A percentile compares a stretch with the other conserved stretches of the same genome.
These are phyloP conservation scores for Schwanniomyces polymorphus DNA, from an alignment of 805 yeast genomes.

Conservation along the genomic window DNA sequence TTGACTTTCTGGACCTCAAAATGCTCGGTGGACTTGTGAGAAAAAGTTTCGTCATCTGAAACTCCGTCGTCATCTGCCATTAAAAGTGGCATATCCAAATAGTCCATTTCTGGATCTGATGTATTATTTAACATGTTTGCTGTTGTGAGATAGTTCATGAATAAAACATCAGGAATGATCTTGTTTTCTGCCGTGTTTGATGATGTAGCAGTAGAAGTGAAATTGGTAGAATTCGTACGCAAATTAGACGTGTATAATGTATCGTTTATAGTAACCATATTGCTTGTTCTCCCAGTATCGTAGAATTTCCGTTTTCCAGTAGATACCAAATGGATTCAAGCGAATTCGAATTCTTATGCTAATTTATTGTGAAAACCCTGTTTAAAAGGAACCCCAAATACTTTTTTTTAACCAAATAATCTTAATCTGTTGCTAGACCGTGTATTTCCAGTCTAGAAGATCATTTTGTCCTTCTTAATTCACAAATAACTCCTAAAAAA, in stretches of 20 bases:
- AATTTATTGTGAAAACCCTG: neutral
- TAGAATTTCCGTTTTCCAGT: constrained; percentile 9
- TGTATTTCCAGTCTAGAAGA: neutral
- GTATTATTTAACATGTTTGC: constrained; percentile 1
- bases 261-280: constrained; percentile 14
- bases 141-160: neutral
- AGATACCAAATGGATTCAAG: neutral
- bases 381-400: neutral
- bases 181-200: neutral
- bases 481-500: constrained; percentile 1
- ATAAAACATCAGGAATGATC: neutral
- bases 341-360: neutral
- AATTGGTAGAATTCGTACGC: neutral
- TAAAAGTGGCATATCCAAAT: constrained; percentile 28
- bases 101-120: neutral
- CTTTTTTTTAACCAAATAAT: neutral
- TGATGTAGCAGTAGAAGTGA: constrained; percentile 1
- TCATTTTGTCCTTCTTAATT: constrained; percentile 1
- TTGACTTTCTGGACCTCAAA: neutral
- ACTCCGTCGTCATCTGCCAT: constrained; percentile 31
- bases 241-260: constrained; percentile 7
- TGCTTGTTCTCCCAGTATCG: constrained; percentile 5
- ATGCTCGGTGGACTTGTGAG: neutral
- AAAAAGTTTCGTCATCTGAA: constrained; percentile 23
- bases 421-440: neutral